Conservation (phyloP, 495 filamentous ascomycete species). For the Aspergillus ellipticus region DNA sequence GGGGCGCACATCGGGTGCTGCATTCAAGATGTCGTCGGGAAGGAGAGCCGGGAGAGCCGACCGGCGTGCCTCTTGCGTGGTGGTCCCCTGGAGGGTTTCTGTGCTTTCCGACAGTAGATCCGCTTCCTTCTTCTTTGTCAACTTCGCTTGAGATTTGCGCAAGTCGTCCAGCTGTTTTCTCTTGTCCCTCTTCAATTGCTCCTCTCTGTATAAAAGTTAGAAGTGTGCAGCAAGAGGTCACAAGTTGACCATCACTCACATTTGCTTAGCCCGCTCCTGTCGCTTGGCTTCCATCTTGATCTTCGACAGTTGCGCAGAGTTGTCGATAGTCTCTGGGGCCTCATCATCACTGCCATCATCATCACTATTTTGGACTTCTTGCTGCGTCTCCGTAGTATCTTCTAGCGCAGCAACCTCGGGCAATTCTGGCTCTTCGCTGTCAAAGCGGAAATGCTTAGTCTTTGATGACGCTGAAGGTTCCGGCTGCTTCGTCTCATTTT, state of each 20-base stretch:
- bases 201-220: conserved; percentile 34
- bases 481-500: conserved; percentile 15
- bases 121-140: conserved; percentile 37
- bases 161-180: conserved; percentile 46
- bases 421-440: conserved; percentile 41
- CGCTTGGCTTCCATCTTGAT: conserved; percentile 42
- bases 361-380: conserved; percentile 29
- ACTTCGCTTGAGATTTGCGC: conserved; percentile 47
- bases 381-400: conserved; percentile 17
- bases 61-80: conserved; percentile 35
- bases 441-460: conserved; percentile 41
- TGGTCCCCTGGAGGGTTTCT: conserved; percentile 41
- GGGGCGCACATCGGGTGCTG: conserved; percentile 37
- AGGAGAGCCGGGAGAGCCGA: conserved; percentile 45
- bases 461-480: conserved; percentile 16
- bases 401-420: conserved; percentile 22
- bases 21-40: conserved; percentile 51
- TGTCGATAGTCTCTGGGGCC: conserved; percentile 49
- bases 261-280: conserved; percentile 32
- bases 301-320: conserved; percentile 39
- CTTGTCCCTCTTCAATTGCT: conserved; percentile 43
- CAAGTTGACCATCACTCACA: conserved; percentile 28
- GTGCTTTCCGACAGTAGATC: conserved; percentile 39
- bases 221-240: not conserved
- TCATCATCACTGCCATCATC: conserved; percentile 44